Conservation (phyloP, 2,329 filamentous ascomycete species). For the Cladorrhinum sp. region DNA sequence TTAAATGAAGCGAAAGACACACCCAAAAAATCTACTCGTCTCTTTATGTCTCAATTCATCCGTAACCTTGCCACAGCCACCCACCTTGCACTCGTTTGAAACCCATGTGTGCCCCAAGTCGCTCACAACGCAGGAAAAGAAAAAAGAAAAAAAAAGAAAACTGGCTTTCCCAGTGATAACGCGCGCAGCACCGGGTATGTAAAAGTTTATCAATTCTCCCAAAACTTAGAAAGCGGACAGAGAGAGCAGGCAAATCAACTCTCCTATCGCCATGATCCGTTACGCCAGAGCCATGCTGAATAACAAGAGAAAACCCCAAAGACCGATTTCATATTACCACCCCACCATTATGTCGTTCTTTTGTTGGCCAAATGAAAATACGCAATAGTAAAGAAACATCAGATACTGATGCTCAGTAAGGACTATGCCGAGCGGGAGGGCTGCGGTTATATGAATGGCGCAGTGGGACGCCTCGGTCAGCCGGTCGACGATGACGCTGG, state of each 20-base stretch:
- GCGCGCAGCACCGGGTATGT: constrained; percentile 3
- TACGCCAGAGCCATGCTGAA: constrained; percentile 24
- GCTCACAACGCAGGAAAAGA: background rate
- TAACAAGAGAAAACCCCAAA: background rate
- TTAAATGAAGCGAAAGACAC: too few relatives aligned
- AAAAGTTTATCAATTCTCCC: constrained; percentile 5
- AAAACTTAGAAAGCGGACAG: background rate
- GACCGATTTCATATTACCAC: background rate
- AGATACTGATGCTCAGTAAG: constrained; percentile 25
- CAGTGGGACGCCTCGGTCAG: constrained; percentile 27
- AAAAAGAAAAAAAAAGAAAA: constrained; percentile 9
- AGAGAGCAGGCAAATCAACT: background rate
- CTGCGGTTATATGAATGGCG: constrained; percentile 30
- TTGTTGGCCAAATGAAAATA: background rate
- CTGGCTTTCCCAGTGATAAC: background rate
- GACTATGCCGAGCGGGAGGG: constrained; percentile 31
- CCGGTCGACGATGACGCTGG: constrained; percentile 30
- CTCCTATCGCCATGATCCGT: constrained; percentile 5
- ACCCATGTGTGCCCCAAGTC: background rate
- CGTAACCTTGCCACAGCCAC: background rate
- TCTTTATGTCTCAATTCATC: too few relatives aligned
- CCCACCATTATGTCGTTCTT: background rate
- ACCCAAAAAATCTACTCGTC: too few relatives aligned
- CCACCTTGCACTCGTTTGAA: background rate
- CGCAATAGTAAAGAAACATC: background rate